A percentile compares a stretch with the other conserved stretches of the same genome.
Evolutionary conservation across 2,329 filamentous ascomycete species (phyloP).

Genomic region (Dactylellina haptotyla): DNA sequence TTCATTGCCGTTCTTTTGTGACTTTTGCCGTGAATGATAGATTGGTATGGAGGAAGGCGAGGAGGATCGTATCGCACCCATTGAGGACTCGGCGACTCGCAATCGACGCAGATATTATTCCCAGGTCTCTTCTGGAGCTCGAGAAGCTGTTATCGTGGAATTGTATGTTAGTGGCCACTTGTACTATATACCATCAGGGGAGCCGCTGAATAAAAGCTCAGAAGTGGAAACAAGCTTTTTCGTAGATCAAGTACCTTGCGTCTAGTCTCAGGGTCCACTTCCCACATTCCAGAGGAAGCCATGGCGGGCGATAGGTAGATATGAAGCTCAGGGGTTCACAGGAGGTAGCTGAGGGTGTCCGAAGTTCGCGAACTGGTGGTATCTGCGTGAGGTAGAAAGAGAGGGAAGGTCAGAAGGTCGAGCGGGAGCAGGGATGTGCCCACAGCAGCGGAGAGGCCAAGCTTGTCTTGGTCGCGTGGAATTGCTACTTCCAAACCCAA

Average conservation of each 20-base stretch:
- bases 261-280: slow-evolving; percentile 96
- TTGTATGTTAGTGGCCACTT: slow-evolving; percentile 4
- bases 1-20: not conserved
- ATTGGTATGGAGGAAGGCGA: not conserved
- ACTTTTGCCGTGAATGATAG: not conserved
- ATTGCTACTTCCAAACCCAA: not conserved
- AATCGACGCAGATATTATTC: slow-evolving; percentile 94
- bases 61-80: slow-evolving; percentile 67
- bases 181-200: slow-evolving; percentile 12
- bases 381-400: not conserved
- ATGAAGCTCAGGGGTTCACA: not conserved
- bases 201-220: slow-evolving; percentile 6
- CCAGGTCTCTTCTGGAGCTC: slow-evolving; percentile 88
- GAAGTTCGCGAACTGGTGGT: not conserved
- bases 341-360: no score
- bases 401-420: not conserved
- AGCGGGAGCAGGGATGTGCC: not conserved
- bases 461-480: slow-evolving; percentile 21
- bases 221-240: slow-evolving; percentile 51
- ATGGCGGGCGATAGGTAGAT: slow-evolving; percentile 14
- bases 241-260: slow-evolving; percentile 74
- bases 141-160: slow-evolving; percentile 71
- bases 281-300: slow-evolving; percentile 75
- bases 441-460: slow-evolving; percentile 2
- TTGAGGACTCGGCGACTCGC: slow-evolving; percentile 93